Evolutionary conservation across 202 grass and related monocot species (phyloP).

Genomic region (Panicum hallii): DNA sequence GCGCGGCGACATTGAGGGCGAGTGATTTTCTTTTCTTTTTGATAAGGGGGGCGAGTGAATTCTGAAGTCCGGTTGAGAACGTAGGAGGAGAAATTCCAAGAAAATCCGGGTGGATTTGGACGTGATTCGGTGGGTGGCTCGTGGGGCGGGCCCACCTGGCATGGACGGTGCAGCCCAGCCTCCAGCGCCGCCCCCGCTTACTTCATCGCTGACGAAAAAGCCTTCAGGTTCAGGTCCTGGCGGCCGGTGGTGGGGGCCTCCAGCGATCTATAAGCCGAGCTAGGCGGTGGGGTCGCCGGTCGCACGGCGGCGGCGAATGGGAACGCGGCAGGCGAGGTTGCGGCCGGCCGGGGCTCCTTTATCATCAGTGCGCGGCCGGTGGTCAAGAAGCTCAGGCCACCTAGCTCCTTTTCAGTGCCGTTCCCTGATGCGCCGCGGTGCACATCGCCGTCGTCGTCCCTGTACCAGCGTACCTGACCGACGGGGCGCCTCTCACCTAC

Average conservation of each 20-base stretch:
- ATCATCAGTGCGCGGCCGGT: background rate
- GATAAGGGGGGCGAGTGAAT: too few relatives aligned
- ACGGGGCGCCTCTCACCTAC: background rate
- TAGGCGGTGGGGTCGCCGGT: background rate
- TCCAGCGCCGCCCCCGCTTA: background rate
- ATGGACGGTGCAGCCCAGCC: constrained; percentile 1
- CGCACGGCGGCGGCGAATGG: background rate
- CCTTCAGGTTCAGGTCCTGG: background rate
- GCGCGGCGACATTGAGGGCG: too few relatives aligned
- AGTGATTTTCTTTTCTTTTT: too few relatives aligned
- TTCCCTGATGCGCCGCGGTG: background rate
- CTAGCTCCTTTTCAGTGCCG: background rate
- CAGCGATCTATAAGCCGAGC: too few relatives aligned
- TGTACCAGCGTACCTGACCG: background rate
- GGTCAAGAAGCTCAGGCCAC: background rate
- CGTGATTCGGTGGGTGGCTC: background rate
- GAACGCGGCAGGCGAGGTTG: constrained; percentile 27
- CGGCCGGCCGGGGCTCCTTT: background rate
- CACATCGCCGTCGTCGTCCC: background rate
- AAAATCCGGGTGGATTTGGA: background rate
- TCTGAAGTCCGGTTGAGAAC: too few relatives aligned
- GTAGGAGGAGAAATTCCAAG: too few relatives aligned
- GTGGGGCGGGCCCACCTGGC: background rate
- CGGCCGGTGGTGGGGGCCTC: background rate
- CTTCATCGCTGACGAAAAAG: constrained; percentile 2